Conservation (phyloP, 176 grass and related monocot genomes). For the Oryza glaberrima region DNA sequence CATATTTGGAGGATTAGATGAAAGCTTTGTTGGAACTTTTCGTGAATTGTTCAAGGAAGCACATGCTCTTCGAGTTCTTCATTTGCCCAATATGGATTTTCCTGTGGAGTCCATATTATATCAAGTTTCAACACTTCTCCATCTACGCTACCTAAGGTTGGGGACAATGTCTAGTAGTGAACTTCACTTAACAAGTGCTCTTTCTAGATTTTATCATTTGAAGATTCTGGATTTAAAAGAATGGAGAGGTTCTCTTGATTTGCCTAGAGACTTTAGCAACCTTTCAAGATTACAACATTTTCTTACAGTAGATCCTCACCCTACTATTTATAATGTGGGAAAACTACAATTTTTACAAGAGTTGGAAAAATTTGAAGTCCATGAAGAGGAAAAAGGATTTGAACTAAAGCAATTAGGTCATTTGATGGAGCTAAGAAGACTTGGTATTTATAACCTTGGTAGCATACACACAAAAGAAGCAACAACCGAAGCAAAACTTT, state of each 20-base stretch:
- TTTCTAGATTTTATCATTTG: constrained; percentile 7
- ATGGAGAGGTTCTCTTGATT: rapidly evolving
- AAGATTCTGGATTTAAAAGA: background rate
- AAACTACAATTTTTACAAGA: background rate
- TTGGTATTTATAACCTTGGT: background rate
- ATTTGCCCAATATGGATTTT: too few species aligned
- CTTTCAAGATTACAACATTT: constrained; percentile 11
- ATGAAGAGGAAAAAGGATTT: background rate
- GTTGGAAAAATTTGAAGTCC: background rate
- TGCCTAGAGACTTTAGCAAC: background rate
- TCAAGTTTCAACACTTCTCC: background rate
- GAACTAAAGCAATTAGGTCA: background rate
- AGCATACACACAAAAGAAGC: background rate
- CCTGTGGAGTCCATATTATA: too few species aligned
- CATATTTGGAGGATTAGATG: too few species aligned
- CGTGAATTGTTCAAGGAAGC: too few species aligned
- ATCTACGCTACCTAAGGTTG: constrained; percentile 30
- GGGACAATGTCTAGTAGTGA: too few species aligned
- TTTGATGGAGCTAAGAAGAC: background rate
- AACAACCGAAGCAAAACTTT: background rate
- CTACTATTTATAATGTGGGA: background rate
- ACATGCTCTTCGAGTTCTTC: too few species aligned
- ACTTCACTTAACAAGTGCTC: too few species aligned
- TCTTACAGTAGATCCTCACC: background rate
- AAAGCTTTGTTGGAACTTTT: too few species aligned